Base-by-base conservation (phyloP, 2,329 filamentous ascomycete genomes). In the Malbranchea cinnamomea region DNA sequence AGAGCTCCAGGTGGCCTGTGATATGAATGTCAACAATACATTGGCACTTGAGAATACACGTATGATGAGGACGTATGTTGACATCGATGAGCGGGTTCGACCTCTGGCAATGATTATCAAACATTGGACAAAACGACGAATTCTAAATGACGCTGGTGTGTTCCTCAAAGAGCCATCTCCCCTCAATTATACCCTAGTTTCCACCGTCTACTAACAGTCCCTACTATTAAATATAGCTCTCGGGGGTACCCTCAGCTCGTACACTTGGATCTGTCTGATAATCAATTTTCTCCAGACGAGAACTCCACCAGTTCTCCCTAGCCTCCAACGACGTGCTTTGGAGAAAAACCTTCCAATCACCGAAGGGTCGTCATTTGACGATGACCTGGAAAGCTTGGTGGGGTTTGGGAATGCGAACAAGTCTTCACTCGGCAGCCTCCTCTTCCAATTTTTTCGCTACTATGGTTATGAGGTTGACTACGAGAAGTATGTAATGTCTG, bases 1-100 rank as follows among this genome's bases (percentile, higher is more conserved):
- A 3, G 83, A 93, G 52, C 64, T 94, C 34, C 65, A 76, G 40
- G 65, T 98, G 29, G 80, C 84, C 10, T 94, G 85, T 53, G 89
- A 98, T 51, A 89, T 98, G 78, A 98, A 98, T 45, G 85, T 98
- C 59, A 98, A 98, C 61, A 98, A 95, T 46, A 89, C 85, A 0
- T 58, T 91, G 31, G 89, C 89, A 3, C 63, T 98, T 37, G 85
- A 95, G 54, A 98, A 98, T 48, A 98, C 89, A 9, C 74, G 85
- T 29, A 92, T 98, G 85, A 89, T 98, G 45, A 82, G 85, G 50
- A 93, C 84, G 1, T 98, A 98, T 56, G 83, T 98, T 37, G 76
- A 91, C 47, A 78, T 91, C 34, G 89, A 98, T 53, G 74, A 84
- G 22, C 75, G 89, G 37, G 83, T 98, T 33, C 74, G 89, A 24